A percentile compares a stretch with the other conserved stretches of the same genome.
Conservation (phyloP, 495 filamentous ascomycete genomes). For the Aspergillus panamensis region DNA sequence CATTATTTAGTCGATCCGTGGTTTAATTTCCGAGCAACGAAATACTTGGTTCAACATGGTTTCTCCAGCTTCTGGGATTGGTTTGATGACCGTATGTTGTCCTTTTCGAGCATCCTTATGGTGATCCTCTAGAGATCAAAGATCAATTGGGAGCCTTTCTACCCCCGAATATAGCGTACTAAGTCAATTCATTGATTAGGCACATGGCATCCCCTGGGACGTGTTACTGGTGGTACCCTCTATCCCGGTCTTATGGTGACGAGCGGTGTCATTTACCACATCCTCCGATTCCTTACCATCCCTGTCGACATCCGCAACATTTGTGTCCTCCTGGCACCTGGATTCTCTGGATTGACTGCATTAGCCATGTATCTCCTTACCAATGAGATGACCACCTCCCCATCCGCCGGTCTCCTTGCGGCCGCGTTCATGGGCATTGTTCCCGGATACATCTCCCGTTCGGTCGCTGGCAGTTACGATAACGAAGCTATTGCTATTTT, state of each 20-base stretch:
- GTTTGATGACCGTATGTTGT: constrained; percentile 89
- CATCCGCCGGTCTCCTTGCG: constrained; percentile 90
- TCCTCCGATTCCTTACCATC: constrained; percentile 84
- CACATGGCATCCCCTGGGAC: constrained; percentile 99
- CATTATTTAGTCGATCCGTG: constrained; percentile 84
- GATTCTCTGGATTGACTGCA: constrained; percentile 92
- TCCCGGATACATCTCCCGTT: constrained; percentile 95
- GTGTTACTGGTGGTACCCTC: constrained; percentile 96
- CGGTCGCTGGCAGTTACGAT: constrained; percentile 97
- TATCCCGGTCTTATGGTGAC: constrained; percentile 99
- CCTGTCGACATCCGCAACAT: constrained; percentile 99
- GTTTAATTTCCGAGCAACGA: constrained; percentile 99
- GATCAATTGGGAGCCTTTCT: constrained; percentile 13
- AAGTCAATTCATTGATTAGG: constrained; percentile 42
- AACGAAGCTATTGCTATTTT: constrained; percentile 99
- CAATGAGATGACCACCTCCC: constrained; percentile 88
- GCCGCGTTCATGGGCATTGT: constrained; percentile 97
- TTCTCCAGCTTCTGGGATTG: constrained; percentile 99
- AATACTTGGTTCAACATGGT: constrained; percentile 92
- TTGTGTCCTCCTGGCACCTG: constrained; percentile 94
- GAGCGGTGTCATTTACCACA: constrained; percentile 92
- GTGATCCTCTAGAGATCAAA: background rate
- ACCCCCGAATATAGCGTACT: constrained; percentile 17
- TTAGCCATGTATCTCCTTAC: constrained; percentile 94
- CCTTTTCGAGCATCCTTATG: background rate